These are phyloP conservation scores for Neoarthrinium moseri DNA, from an alignment of 2,329 filamentous ascomycete species.

Conservation along the genomic window DNA sequence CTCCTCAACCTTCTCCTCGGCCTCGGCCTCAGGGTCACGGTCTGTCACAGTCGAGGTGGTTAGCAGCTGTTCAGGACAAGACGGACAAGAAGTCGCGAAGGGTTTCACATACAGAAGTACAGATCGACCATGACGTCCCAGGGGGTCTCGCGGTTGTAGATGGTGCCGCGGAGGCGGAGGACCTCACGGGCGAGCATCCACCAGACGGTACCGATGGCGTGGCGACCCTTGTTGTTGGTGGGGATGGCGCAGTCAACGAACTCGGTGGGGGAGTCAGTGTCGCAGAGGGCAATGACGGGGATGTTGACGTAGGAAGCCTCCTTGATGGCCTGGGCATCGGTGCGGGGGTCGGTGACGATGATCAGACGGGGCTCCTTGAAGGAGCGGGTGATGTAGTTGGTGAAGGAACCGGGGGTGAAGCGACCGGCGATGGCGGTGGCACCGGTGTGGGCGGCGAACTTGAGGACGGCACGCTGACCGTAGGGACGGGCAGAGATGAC, in stretches of 20 bases:
- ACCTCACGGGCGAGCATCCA: constrained; percentile 99
- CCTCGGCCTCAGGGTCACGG: constrained; percentile 99
- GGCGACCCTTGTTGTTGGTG: constrained; percentile 99
- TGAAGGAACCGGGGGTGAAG: constrained; percentile 99
- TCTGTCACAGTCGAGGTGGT: constrained; percentile 54
- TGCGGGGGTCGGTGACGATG: constrained; percentile 98
- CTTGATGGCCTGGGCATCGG: constrained; percentile 99
- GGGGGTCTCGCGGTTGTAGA: constrained; percentile 91
- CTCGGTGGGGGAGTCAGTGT: constrained; percentile 99
- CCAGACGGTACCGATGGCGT: constrained; percentile 98
- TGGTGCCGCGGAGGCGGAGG: constrained; percentile 95
- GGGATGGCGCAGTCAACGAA: constrained; percentile 99
- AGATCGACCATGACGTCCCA: constrained; percentile 99
- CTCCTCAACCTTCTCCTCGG: constrained; percentile 94
- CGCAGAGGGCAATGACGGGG: constrained; percentile 97
- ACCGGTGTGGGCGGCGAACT: constrained; percentile 98
- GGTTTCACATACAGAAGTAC: constrained; percentile 79
- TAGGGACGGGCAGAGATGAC: constrained; percentile 99
- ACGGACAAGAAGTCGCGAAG: neutral
- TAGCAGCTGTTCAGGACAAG: constrained; percentile 15
- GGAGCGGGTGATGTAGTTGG: constrained; percentile 99
- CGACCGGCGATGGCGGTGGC: constrained; percentile 97
- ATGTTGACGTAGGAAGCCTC: constrained; percentile 99
- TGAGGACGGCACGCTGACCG: constrained; percentile 98
- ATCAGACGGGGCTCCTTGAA: constrained; percentile 99